A percentile compares a stretch with the other conserved stretches of the same genome.
Evolutionary conservation across 2,329 filamentous ascomycete genomes (phyloP).

Genomic region (Cordyceps fumosorosea): DNA sequence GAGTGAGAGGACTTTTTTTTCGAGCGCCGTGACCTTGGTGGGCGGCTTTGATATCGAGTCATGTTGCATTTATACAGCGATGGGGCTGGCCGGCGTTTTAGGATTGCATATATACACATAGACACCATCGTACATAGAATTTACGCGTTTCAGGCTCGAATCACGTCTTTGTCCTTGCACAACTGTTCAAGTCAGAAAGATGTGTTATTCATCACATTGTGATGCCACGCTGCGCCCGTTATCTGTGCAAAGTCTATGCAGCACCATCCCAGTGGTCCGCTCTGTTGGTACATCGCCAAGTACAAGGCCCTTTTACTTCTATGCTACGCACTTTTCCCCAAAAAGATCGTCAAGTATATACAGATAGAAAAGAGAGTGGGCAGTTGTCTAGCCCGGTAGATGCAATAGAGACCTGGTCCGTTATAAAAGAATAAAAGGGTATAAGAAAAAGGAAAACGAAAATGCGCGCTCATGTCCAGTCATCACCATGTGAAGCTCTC

Average conservation of each 20-base stretch:
- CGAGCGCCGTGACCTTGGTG: too few relatives aligned
- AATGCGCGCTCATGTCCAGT: not conserved
- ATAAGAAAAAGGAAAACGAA: not conserved
- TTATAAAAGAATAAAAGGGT: conserved; percentile 10
- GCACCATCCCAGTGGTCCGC: not conserved
- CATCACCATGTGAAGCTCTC: conserved; percentile 65
- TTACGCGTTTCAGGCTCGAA: not conserved
- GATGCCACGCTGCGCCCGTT: conserved; percentile 1
- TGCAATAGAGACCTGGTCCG: conserved; percentile 5
- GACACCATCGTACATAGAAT: not conserved
- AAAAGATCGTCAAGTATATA: conserved; percentile 5
- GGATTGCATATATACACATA: not conserved
- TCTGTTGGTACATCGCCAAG: not conserved
- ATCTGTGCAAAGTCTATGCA: conserved; percentile 14
- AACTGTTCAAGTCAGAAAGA: not conserved
- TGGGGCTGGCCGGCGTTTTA: not conserved
- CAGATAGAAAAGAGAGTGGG: conserved; percentile 3
- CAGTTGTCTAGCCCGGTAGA: conserved; percentile 1
- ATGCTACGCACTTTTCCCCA: not conserved
- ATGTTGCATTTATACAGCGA: conserved; percentile 1
- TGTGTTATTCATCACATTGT: not conserved
- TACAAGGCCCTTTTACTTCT: not conserved
- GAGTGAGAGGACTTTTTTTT: too few relatives aligned
- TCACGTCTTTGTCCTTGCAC: not conserved
- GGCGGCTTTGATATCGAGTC: too few relatives aligned